phyloP scores from a whole-genome alignment of 257 asterid species.

The Jasminum sambac region DNA sequence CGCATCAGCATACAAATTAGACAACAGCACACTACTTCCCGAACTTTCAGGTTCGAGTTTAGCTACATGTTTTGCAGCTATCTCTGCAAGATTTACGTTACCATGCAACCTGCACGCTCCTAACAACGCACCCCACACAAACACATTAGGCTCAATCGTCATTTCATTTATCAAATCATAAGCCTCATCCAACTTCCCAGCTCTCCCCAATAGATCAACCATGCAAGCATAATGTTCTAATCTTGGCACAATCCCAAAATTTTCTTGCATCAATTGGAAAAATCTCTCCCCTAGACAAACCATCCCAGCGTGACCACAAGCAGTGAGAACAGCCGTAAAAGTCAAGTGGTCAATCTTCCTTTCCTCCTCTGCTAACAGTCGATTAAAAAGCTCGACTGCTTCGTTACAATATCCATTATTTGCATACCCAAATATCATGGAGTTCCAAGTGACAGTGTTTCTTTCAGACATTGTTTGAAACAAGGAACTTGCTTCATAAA shows the following conservation, averaged over 20 bases:
- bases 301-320: constrained; percentile 63
- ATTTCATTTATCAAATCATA: constrained; percentile 46
- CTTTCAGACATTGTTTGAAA: constrained; percentile 42
- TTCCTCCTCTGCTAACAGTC: constrained; percentile 47
- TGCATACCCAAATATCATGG: constrained; percentile 77
- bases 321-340: constrained; percentile 68
- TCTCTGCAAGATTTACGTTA: constrained; percentile 51
- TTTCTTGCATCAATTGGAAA: constrained; percentile 54
- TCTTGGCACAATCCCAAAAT: constrained; percentile 51
- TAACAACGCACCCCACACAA: constrained; percentile 76
- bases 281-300: constrained; percentile 52
- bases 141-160: constrained; percentile 54
- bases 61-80: constrained; percentile 52
- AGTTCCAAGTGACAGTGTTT: constrained; percentile 64
- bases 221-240: constrained; percentile 75
- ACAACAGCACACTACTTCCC: constrained; percentile 50
- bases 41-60: constrained; percentile 66
- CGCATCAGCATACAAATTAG: constrained; percentile 46
- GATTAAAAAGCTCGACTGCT: constrained; percentile 53
- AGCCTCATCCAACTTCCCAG: constrained; percentile 60
- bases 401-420: constrained; percentile 58
- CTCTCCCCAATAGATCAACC: constrained; percentile 72
- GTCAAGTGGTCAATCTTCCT: constrained; percentile 58
- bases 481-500: constrained; percentile 44
- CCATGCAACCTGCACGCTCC: constrained; percentile 70